Base-by-base conservation (phyloP, 768 basidiomycete genomes). In the Astraeus odoratus region DNA sequence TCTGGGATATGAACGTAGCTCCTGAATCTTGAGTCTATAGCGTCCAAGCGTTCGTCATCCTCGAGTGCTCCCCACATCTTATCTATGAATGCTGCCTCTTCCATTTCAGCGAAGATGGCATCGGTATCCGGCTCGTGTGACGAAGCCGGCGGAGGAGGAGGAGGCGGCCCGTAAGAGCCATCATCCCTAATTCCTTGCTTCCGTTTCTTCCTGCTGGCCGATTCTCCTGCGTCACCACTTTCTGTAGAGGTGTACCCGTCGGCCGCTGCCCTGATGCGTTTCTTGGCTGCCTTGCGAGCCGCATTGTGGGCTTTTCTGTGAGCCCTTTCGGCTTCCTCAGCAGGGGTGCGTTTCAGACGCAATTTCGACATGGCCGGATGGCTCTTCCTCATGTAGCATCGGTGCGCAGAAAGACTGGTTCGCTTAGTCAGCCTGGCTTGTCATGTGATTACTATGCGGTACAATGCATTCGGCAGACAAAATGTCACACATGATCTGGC, bases 1-100 rank as follows among this genome's bases (percentile, higher is more conserved):
- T 76, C 70, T 4, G 89, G 90, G 3, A 91, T 67, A 60, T 86
- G 86, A 2, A 74, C 72, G 59, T 79, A 86, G 37, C 77, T 73
- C 51, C 83, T 86, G 52, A 89, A 67, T 29, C 67, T 72, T 4
- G 81, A 70, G 58, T 85, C 75, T 31, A 88, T 56, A 3, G 69
- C 69, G 48, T 85, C 81, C 25, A 86, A 58, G 33, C 78, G 69
- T 47, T 83, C 81, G 49, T 91, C 87, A 24, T 88, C 85, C 36
- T 72, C 82, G 55, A 85, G 67, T 8, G 83, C 85, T 36, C 73
- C 78, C 53, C 77, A 77, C 69, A 91, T 71, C 66, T 81, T 90
- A 53, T 85, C 81, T 34, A 76, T 69, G 59, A 89, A 93, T 23
- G 66, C 66, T 46, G 69, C 61, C 40, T 88, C 83, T 49, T 89